A percentile compares a stretch with the other conserved stretches of the same genome.
Evolutionary conservation across 2,329 filamentous ascomycete genomes (phyloP).

Genomic region (Shiraia sp.): DNA sequence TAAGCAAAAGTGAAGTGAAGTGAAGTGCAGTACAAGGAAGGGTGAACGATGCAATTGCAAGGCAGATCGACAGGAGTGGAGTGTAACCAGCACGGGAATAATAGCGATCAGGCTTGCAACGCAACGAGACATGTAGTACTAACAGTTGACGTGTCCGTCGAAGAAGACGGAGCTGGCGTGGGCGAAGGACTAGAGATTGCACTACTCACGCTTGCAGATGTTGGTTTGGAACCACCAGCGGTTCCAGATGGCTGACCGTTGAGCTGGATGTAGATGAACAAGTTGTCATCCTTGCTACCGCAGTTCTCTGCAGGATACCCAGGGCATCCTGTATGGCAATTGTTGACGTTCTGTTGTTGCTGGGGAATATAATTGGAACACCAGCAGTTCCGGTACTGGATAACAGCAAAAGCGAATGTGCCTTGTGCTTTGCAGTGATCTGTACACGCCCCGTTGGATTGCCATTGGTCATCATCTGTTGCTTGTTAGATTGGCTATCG

Average conservation of each 20-base stretch:
- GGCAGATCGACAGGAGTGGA: conserved; percentile 1
- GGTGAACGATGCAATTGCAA: conserved; percentile 4
- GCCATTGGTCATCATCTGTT: conserved; percentile 44
- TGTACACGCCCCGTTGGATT: conserved; percentile 72
- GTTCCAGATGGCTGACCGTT: conserved; percentile 62
- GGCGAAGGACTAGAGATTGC: conserved; percentile 14
- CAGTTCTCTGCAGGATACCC: conserved; percentile 71
- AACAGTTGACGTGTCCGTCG: conserved; percentile 27
- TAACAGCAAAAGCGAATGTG: conserved; percentile 67
- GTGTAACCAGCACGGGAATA: too few relatives aligned
- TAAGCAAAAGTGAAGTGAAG: conserved; percentile 3
- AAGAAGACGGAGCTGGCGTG: conserved; percentile 10
- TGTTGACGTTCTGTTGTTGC: conserved; percentile 40
- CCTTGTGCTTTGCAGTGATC: conserved; percentile 57
- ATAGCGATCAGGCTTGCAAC: conserved; percentile 16
- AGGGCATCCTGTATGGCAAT: conserved; percentile 65
- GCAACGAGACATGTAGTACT: conserved; percentile 32
- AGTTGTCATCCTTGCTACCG: conserved; percentile 57
- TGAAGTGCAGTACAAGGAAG: too few relatives aligned
- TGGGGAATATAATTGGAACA: conserved; percentile 71
- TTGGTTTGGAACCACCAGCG: conserved; percentile 40
- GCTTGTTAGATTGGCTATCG: conserved; percentile 7
- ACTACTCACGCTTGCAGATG: conserved; percentile 34
- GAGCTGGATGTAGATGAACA: conserved; percentile 67
- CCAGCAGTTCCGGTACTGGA: conserved; percentile 71